Evolutionary conservation across 495 filamentous ascomycete genomes (phyloP).

Genomic region (Friedmanniomyces simplex): DNA sequence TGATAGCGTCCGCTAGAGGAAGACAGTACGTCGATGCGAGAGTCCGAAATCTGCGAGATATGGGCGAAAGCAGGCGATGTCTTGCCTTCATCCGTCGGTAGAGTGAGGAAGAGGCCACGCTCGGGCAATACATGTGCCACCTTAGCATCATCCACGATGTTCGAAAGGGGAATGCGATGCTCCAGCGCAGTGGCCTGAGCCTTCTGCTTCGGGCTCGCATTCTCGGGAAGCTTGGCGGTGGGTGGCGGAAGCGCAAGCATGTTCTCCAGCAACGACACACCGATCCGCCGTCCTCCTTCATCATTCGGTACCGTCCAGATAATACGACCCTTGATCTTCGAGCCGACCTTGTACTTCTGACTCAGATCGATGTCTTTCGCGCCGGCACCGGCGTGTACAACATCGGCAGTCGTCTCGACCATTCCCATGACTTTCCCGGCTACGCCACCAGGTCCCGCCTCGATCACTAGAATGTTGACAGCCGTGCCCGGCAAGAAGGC

Average conservation of each 20-base stretch:
- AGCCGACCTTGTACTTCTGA: conserved; percentile 65
- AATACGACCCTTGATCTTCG: conserved; percentile 75
- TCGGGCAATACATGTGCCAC: conserved; percentile 67
- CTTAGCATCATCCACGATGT: conserved; percentile 62
- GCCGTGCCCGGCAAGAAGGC: conserved; percentile 83
- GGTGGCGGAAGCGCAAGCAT: conserved; percentile 53
- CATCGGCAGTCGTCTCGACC: conserved; percentile 77
- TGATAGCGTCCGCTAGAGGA: conserved; percentile 67
- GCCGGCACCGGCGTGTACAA: conserved; percentile 71
- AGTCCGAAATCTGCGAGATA: conserved; percentile 80
- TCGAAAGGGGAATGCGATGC: conserved; percentile 58
- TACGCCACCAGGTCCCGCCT: conserved; percentile 49
- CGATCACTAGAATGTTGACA: conserved; percentile 73
- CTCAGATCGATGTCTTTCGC: conserved; percentile 55
- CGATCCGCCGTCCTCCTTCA: conserved; percentile 68
- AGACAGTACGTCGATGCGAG: conserved; percentile 69
- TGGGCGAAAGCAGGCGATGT: conserved; percentile 66
- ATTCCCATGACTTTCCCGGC: conserved; percentile 87
- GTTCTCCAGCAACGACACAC: conserved; percentile 77
- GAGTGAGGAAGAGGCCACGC: conserved; percentile 69
- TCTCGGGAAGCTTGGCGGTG: conserved; percentile 9
- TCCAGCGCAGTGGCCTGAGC: conserved; percentile 8
- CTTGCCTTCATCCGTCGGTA: conserved; percentile 45
- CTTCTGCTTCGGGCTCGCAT: conserved; percentile 19
- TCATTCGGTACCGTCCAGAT: conserved; percentile 71